Conservation (phyloP, 306 rosid genomes). For the Abrus pulchellus region DNA sequence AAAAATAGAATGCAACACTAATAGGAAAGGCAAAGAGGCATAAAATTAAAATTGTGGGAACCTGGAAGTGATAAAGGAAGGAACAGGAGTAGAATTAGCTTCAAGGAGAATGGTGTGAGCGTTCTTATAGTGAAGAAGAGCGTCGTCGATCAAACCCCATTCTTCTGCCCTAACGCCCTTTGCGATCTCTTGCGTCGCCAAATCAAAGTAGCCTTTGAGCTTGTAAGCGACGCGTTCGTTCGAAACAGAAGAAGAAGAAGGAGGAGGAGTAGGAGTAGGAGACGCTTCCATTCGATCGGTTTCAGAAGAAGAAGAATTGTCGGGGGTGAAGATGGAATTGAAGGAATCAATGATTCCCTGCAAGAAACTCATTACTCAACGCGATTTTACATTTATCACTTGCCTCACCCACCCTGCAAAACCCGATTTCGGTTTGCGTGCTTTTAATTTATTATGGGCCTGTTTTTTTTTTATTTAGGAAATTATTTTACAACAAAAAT, state of each 20-base stretch:
- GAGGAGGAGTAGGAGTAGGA: conserved; percentile 28
- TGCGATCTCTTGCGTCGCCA: conserved; percentile 89
- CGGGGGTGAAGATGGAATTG: conserved; percentile 63
- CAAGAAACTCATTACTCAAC: conserved; percentile 64
- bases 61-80: conserved; percentile 84
- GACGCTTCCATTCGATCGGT: conserved; percentile 67
- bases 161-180: conserved; percentile 98
- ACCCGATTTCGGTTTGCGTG: neutral
- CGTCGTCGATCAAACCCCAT: conserved; percentile 89
- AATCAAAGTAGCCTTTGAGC: conserved; percentile 88
- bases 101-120: conserved; percentile 83
- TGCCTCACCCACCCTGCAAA: neutral
- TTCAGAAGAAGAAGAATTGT: conserved; percentile 43
- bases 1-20: too few relatives aligned
- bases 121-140: conserved; percentile 77
- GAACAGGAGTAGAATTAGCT: conserved; percentile 79
- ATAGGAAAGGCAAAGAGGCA: neutral
- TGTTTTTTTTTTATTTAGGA: too few relatives aligned
- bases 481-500: too few relatives aligned
- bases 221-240: conserved; percentile 93
- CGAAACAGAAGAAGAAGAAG: conserved; percentile 55
- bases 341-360: conserved; percentile 75
- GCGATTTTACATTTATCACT: conserved; percentile 43
- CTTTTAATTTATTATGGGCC: too few relatives aligned
- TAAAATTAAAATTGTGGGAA: neutral